Evolutionary conservation across 139 green algal genomes (phyloP).

Genomic region (Coelastrella sp.): DNA sequence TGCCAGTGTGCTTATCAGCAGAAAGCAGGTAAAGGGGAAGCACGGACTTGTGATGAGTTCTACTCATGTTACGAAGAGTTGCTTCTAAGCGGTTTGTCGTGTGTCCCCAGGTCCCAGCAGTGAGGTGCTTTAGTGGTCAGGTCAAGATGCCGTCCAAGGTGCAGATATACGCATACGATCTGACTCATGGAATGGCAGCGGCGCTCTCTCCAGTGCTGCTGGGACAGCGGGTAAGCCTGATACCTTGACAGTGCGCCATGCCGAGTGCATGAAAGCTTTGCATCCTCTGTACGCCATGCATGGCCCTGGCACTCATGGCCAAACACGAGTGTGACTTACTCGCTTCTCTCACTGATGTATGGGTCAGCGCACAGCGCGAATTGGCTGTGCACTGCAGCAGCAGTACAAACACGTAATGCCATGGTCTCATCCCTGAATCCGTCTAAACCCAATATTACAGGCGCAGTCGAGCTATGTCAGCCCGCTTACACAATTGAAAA

Average conservation of each 20-base stretch:
- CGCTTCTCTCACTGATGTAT: too few species aligned
- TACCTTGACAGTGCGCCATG: not conserved
- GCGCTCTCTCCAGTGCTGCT: constrained; percentile 74
- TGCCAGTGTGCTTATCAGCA: not conserved
- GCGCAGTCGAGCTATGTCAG: too few species aligned
- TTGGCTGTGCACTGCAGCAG: too few species aligned
- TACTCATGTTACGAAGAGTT: not conserved
- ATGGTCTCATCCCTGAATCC: not conserved
- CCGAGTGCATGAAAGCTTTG: not conserved
- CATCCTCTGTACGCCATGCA: too few species aligned
- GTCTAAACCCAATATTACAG: too few species aligned
- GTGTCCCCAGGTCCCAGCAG: not conserved
- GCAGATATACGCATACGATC: constrained; percentile 87
- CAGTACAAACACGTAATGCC: not conserved
- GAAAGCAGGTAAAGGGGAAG: too few species aligned
- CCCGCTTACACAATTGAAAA: too few species aligned
- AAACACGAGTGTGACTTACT: too few species aligned
- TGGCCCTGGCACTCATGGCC: too few species aligned
- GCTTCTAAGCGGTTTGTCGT: not conserved
- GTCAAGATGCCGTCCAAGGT: constrained; percentile 54
- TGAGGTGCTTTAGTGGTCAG: not conserved
- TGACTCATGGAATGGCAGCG: constrained; percentile 79
- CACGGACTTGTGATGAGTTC: too few species aligned
- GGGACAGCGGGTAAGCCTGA: constrained; percentile 64
- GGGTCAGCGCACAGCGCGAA: too few species aligned